Conservation (phyloP, 1,139 yeast species). For the Hemisphaericaspora lyxosophila region DNA sequence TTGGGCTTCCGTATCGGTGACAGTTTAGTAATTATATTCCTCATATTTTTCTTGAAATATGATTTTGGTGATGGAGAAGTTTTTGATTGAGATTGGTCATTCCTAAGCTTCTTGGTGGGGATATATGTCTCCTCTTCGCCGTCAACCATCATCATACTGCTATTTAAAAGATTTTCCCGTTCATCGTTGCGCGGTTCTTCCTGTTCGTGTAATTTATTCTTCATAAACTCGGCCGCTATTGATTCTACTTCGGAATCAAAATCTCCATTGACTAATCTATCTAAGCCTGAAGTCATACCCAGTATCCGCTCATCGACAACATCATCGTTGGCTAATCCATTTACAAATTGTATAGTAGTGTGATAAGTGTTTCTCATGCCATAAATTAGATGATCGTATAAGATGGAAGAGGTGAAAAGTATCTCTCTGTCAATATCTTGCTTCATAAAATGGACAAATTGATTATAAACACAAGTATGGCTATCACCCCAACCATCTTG, state of each 20-base stretch:
- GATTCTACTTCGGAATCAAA: slow-evolving; percentile 36
- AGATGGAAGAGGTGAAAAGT: slow-evolving; percentile 52
- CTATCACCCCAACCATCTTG: slow-evolving; percentile 54
- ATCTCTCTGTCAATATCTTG: slow-evolving; percentile 54
- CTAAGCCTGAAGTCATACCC: slow-evolving; percentile 21
- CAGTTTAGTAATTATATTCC: slow-evolving; percentile 4
- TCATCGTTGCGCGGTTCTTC: slow-evolving; percentile 2
- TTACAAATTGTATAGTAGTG: slow-evolving; percentile 18
- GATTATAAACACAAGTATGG: slow-evolving; percentile 43
- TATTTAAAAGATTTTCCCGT: background rate
- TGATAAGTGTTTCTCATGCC: slow-evolving; percentile 27
- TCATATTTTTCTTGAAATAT: background rate
- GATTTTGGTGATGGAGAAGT: slow-evolving; percentile 1
- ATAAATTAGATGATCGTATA: slow-evolving; percentile 41
- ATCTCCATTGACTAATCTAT: slow-evolving; percentile 36
- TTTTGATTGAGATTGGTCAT: background rate
- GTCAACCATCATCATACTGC: slow-evolving; percentile 7
- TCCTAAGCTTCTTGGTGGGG: slow-evolving; percentile 10
- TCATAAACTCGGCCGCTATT: slow-evolving; percentile 30
- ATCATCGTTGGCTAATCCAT: slow-evolving; percentile 9
- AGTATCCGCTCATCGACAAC: slow-evolving; percentile 7
- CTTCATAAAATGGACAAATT: slow-evolving; percentile 39
- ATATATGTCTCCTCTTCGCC: slow-evolving; percentile 3
- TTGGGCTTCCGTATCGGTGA: slow-evolving; percentile 15
- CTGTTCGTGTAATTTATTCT: slow-evolving; percentile 16